Evolutionary conservation across 306 rosid genomes (phyloP).

Genomic region (Prunus fruticosa): DNA sequence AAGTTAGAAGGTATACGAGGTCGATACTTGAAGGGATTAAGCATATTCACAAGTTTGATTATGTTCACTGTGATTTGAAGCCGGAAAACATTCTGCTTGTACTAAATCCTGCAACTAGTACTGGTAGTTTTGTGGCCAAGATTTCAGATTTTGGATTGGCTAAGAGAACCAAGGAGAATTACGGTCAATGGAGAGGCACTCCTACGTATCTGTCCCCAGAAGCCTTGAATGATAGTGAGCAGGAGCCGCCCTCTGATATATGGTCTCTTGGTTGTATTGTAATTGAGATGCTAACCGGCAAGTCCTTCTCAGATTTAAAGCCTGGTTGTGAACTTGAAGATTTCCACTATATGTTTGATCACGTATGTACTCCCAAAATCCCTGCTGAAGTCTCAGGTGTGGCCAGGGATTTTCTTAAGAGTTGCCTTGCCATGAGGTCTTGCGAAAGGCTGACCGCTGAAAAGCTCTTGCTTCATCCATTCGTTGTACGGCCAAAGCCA

Average conservation of each 20-base stretch:
- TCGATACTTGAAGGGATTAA: slow-evolving; percentile 26
- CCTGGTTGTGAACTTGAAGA: background rate
- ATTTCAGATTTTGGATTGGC: slow-evolving; percentile 15
- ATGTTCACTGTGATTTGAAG: slow-evolving; percentile 36
- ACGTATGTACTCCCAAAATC: slow-evolving; percentile 11
- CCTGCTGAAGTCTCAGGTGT: slow-evolving; percentile 13
- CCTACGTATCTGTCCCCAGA: slow-evolving; percentile 28
- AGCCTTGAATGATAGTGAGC: slow-evolving; percentile 2
- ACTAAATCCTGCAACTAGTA: background rate
- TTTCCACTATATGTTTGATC: background rate
- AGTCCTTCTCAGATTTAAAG: slow-evolving; percentile 14
- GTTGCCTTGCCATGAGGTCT: background rate
- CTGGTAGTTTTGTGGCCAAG: slow-evolving; percentile 13
- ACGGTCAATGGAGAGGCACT: slow-evolving; percentile 23
- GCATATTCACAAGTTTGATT: slow-evolving; percentile 22
- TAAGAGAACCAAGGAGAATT: slow-evolving; percentile 7
- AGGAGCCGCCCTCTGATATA: slow-evolving; percentile 22
- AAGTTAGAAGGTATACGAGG: slow-evolving; percentile 19
- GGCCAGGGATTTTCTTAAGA: background rate
- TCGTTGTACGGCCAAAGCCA: background rate
- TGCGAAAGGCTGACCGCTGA: slow-evolving; percentile 27
- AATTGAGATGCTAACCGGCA: slow-evolving; percentile 30
- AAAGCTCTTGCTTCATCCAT: slow-evolving; percentile 22
- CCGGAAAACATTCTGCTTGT: slow-evolving; percentile 28
- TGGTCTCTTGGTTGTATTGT: slow-evolving; percentile 35